Conservation (phyloP, 768 basidiomycete species). For the Myochromella boudieri region DNA sequence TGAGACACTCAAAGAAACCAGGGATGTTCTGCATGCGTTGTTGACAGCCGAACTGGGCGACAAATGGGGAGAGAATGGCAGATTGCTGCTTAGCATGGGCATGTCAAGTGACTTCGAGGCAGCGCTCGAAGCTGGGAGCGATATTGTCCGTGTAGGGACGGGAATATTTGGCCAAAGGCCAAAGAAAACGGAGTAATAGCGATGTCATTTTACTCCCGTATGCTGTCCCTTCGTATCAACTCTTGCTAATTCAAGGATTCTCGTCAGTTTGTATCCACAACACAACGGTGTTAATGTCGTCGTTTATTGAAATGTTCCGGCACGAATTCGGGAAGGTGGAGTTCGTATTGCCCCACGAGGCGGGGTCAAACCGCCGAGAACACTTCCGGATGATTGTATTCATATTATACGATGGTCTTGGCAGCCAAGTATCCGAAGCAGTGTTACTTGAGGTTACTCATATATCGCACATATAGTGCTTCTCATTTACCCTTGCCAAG, state of each 20-base stretch:
- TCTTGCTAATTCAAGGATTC: too few species aligned
- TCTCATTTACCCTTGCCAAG: conserved; percentile 3
- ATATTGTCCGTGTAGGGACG: conserved; percentile 89
- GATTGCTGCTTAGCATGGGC: conserved; percentile 82
- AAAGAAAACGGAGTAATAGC: conserved; percentile 41
- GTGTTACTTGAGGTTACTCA: too few species aligned
- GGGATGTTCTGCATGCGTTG: conserved; percentile 52
- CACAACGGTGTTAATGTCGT: too few species aligned
- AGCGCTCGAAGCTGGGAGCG: conserved; percentile 80
- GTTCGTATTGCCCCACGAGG: conserved; percentile 8
- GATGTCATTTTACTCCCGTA: too few species aligned
- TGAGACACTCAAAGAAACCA: conserved; percentile 59
- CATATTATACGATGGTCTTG: conserved; percentile 1
- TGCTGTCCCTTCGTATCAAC: too few species aligned
- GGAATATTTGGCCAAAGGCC: conserved; percentile 81
- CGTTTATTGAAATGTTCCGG: too few species aligned
- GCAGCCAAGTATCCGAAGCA: not conserved
- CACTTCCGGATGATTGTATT: not conserved
- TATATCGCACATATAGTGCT: too few species aligned
- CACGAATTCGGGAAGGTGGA: not conserved
- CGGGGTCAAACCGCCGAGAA: not conserved
- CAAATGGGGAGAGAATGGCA: conserved; percentile 53
- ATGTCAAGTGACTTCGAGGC: conserved; percentile 96
- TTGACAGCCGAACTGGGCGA: conserved; percentile 32
- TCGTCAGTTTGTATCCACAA: too few species aligned